Percentiles rank a stretch among this genome's conserved stretches.
phyloP scores from a whole-genome alignment of 2,329 filamentous ascomycete species.

The Botryotinia calthae region DNA sequence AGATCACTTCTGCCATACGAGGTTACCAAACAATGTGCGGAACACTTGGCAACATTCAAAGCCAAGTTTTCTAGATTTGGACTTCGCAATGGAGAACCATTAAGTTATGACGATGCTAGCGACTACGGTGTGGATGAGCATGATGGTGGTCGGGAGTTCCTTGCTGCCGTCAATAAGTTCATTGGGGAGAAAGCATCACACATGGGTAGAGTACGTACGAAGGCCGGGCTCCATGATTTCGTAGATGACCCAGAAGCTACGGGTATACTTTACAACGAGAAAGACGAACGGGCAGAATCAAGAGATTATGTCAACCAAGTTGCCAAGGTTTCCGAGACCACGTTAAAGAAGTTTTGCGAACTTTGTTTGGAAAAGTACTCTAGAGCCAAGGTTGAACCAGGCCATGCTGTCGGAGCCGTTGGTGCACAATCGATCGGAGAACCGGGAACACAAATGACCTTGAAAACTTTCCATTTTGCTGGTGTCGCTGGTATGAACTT shows the following conservation, averaged over 20 bases:
- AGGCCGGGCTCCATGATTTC: slow-evolving; percentile 50
- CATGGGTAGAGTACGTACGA: slow-evolving; percentile 53
- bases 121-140: slow-evolving; percentile 71
- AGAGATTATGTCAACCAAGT: slow-evolving; percentile 45
- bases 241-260: slow-evolving; percentile 39
- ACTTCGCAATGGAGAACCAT: slow-evolving; percentile 57
- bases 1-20: slow-evolving; percentile 70
- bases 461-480: slow-evolving; percentile 99
- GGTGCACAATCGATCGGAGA: slow-evolving; percentile 98
- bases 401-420: slow-evolving; percentile 92
- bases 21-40: slow-evolving; percentile 65
- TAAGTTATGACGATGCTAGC: slow-evolving; percentile 68
- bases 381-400: slow-evolving; percentile 86
- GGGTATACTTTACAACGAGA: slow-evolving; percentile 34
- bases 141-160: slow-evolving; percentile 79
- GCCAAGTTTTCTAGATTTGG: slow-evolving; percentile 60
- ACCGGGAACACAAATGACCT: slow-evolving; percentile 96
- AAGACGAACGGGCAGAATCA: slow-evolving; percentile 31
- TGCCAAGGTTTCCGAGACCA: slow-evolving; percentile 76
- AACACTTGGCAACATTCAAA: slow-evolving; percentile 66
- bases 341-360: slow-evolving; percentile 72
- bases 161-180: slow-evolving; percentile 73
- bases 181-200: slow-evolving; percentile 62
- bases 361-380: slow-evolving; percentile 88
- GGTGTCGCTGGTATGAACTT: slow-evolving; percentile 99